Base-by-base conservation (phyloP, 305 asterid genomes). In the Ruellia speciosa region DNA sequence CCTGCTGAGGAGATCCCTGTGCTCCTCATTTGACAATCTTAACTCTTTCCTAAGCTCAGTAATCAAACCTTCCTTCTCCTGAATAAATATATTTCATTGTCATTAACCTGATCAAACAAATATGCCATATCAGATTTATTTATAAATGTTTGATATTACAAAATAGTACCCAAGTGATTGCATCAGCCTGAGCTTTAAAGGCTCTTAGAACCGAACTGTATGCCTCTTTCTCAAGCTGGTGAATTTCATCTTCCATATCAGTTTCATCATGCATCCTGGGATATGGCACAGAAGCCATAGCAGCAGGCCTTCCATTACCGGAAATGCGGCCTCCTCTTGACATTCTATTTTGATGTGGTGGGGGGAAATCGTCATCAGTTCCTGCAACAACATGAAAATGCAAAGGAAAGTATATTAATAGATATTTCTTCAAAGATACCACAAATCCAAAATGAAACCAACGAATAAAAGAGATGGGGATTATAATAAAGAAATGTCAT, bases 111-210 rank as follows among this genome's bases (percentile, higher is more conserved):
- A 66, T 67, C 61, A 72, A 60, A 69, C 47, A 66, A 76, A 64
- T 14, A 69, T 70, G 46, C 37, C 53, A 58, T 65, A 71, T 55
- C 65, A 66, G 67, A 62, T 65, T n/a, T n/a, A 18, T 0, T 4
- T 15, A 24, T 2, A 24, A 24, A 40, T 58, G 53, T 41, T 12
- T 58, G 40, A 14, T 24, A 24, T n/a, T n/a, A 41, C 12, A 2
- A 46, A 56, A 56, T 59, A 54, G 58, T 85, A 90, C 97, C 97
- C 97, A 90, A 67, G 94, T 67, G 70, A 90, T 72, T 57, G 96
- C 85, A 82, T 87, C 97, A 45, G 80, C 85, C 78, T 90, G 97
- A 56, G 95, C 97, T 82, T 83, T 90, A 75, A 90, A 87, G 48
- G 97, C 97, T 77, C 96, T 75, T 67, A 90, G 74, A 76, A 87